Conservation (phyloP, 169 alveolate species). For the Plasmodium gaboni region DNA sequence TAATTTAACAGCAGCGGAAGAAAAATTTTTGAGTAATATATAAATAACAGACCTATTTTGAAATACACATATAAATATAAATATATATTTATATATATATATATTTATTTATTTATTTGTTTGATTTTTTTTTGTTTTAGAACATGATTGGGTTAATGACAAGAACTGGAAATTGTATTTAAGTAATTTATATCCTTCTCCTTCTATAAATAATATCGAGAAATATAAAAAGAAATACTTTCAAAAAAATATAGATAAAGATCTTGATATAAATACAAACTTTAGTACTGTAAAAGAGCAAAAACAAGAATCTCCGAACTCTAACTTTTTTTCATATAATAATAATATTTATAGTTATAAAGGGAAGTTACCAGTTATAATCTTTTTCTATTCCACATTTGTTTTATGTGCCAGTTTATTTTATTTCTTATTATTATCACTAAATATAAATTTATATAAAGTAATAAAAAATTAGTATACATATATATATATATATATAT, state of each 20-base stretch:
- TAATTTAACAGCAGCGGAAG: constrained; percentile 65
- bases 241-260: constrained; percentile 58
- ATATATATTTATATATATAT: not conserved
- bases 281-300: constrained; percentile 29
- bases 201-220: constrained; percentile 66
- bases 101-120: not conserved
- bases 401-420: constrained; percentile 39
- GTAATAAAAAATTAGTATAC: constrained; percentile 5
- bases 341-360: constrained; percentile 19
- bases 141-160: constrained; percentile 76
- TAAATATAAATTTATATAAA: constrained; percentile 51
- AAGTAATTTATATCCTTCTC: constrained; percentile 60
- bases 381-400: constrained; percentile 29
- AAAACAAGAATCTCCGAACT: constrained; percentile 28
- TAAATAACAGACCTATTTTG: not conserved
- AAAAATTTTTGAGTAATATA: constrained; percentile 53
- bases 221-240: constrained; percentile 70
- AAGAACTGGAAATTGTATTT: constrained; percentile 56
- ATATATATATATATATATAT: too few relatives aligned
- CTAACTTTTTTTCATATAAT: constrained; percentile 5
- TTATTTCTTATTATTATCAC: constrained; percentile 34
- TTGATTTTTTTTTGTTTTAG: not conserved
- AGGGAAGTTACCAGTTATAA: constrained; percentile 28
- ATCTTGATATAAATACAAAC: constrained; percentile 40
- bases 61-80: not conserved